Conservation (phyloP, 2,329 filamentous ascomycete genomes). For the Colletotrichum melonis region DNA sequence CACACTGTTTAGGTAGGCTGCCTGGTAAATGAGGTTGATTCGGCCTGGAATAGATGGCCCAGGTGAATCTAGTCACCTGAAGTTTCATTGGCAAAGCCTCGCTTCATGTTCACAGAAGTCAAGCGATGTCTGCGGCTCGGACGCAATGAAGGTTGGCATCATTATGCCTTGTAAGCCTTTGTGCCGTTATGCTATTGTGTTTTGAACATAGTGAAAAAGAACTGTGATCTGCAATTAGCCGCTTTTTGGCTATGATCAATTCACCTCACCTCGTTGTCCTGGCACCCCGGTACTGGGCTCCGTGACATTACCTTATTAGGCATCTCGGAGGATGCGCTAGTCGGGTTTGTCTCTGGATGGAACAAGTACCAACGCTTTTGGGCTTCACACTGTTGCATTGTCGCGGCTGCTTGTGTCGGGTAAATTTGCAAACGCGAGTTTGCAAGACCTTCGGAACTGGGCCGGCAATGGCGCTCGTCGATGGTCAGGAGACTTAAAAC, state of each 20-base stretch:
- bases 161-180: too few species aligned
- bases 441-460: neutral
- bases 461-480: neutral
- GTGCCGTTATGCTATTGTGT: neutral
- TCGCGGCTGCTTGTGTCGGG: neutral
- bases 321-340: conserved; percentile 3
- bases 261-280: too few species aligned
- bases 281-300: neutral
- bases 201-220: neutral
- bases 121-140: too few species aligned
- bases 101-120: too few species aligned
- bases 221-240: conserved; percentile 28
- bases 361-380: neutral
- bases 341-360: neutral
- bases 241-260: neutral
- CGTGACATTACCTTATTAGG: conserved; percentile 8
- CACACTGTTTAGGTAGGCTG: too few species aligned
- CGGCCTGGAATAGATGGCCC: too few species aligned
- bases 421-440: neutral
- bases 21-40: neutral
- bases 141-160: too few species aligned
- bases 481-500: neutral
- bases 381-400: neutral
- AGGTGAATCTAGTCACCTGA: too few species aligned
- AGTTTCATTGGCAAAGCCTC: too few species aligned